Conservation (phyloP, 768 basidiomycete species). For the Trametes sanguinea region DNA sequence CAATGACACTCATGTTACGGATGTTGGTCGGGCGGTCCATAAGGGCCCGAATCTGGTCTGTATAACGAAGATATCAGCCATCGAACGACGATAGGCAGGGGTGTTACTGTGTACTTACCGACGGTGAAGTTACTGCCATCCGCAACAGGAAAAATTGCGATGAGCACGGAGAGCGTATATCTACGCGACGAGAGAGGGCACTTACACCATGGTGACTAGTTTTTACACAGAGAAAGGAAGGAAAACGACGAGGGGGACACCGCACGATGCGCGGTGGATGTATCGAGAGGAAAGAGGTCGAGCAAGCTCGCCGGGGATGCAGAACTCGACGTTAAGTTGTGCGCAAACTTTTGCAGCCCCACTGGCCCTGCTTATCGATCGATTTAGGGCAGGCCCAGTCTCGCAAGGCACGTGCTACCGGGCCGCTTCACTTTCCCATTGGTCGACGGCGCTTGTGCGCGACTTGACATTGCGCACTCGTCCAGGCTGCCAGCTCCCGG, state of each 20-base stretch:
- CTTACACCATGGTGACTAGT: constrained; percentile 82
- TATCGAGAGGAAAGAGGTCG: constrained; percentile 26
- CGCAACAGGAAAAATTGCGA: constrained; percentile 33
- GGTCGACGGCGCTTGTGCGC: background rate
- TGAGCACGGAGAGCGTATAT: constrained; percentile 3
- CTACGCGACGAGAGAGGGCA: constrained; percentile 29
- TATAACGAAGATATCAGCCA: constrained; percentile 19
- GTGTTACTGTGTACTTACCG: constrained; percentile 50
- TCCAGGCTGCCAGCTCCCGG: too few species aligned
- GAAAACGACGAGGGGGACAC: constrained; percentile 19
- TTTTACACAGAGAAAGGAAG: constrained; percentile 38
- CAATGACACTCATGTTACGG: constrained; percentile 94
- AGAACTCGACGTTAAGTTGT: constrained; percentile 26
- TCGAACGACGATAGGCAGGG: background rate
- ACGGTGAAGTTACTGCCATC: constrained; percentile 80
- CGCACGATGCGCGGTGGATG: constrained; percentile 11
- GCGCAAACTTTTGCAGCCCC: constrained; percentile 30
- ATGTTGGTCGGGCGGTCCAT: constrained; percentile 93
- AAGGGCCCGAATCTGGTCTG: constrained; percentile 84
- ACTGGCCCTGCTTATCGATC: constrained; percentile 44
- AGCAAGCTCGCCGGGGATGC: constrained; percentile 35
- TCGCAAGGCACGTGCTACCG: constrained; percentile 14
- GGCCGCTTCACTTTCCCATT: background rate
- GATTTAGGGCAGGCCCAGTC: constrained; percentile 45
- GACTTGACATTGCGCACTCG: too few species aligned